Base-by-base conservation (phyloP, 768 basidiomycete genomes). In the Lactifluus rugatus region DNA sequence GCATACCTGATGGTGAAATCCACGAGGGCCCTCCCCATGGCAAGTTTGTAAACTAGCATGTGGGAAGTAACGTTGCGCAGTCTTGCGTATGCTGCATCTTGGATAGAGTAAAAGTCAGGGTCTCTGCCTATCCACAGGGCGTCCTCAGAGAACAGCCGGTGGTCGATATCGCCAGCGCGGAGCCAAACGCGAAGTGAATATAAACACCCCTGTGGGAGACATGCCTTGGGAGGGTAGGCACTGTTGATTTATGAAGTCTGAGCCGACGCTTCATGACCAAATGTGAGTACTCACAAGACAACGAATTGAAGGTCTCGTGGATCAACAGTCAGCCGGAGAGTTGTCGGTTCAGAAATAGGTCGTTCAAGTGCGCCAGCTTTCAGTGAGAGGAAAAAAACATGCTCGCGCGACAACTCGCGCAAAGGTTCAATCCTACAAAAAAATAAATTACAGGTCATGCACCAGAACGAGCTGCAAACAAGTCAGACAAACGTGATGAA, bases 61-160 rank as follows among this genome's bases (percentile, higher is more conserved):
- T 76, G 75, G 13, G 73, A 63, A 21, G 75, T 73, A 28, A 71
- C 69, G 37, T 62, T 73, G 60, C 74, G 78, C 58, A 80, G 67
- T 34, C 75, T 67, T 41, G 82, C 80, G 64, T 82, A 81, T 1
- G 79, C 78, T 10, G 80, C 82, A 46, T 84, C 77, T 19, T 72
- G 70, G 44, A 87, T 78, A 2, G 77, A 71, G 45, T 71, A 68
- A 66, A 87, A 85, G 64, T 86, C 82, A 5, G 81, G 81, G 65
- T 87, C 83, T 65, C 74, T 80, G 17, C 81, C 84, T 13, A 85
- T 70, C 82, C 83, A 85, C 26, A 86, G 65, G 26, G 83, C 81
- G 62, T 83, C 81, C 19, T 81, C 81, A 36, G 77, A 76, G 63
- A 87, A 86, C 45, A 86, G 55, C 36, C 82, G 77, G 59, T 84